Conservation (phyloP, 2,329 filamentous ascomycete species). For the Trichothecium sympodiale region DNA sequence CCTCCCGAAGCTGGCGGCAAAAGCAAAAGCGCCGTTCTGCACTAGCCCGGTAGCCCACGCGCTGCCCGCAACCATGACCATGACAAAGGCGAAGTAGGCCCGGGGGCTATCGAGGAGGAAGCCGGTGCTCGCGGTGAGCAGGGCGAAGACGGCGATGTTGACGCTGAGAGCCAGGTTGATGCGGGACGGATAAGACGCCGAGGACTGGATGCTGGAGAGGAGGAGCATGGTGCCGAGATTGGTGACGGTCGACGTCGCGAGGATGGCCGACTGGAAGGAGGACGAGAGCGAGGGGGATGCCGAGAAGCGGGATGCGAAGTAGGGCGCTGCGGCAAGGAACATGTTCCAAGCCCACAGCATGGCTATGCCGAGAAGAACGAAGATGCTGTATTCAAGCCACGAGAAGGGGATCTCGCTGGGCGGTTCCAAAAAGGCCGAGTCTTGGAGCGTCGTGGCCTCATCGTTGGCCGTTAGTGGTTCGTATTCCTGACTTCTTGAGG, state of each 20-base stretch:
- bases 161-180: slow-evolving; percentile 69
- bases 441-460: slow-evolving; percentile 14
- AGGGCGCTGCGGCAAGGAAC: slow-evolving; percentile 90
- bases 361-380: slow-evolving; percentile 73
- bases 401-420: slow-evolving; percentile 51
- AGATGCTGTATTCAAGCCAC: slow-evolving; percentile 77
- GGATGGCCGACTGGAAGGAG: slow-evolving; percentile 83
- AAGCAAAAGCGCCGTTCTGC: slow-evolving; percentile 92
- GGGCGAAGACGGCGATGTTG: slow-evolving; percentile 63
- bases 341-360: slow-evolving; percentile 99
- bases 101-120: slow-evolving; percentile 51
- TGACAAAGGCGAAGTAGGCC: slow-evolving; percentile 69
- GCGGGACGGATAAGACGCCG: slow-evolving; percentile 78
- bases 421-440: slow-evolving; percentile 11
- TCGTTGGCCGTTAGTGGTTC: slow-evolving; percentile 18
- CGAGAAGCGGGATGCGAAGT: slow-evolving; percentile 79
- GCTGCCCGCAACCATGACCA: slow-evolving; percentile 70
- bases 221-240: slow-evolving; percentile 68
- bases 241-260: slow-evolving; percentile 74
- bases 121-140: slow-evolving; percentile 72
- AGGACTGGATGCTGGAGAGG: slow-evolving; percentile 68
- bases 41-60: slow-evolving; percentile 74
- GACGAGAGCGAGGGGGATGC: slow-evolving; percentile 67
- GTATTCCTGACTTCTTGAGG: slow-evolving; percentile 16
- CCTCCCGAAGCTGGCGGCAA: slow-evolving; percentile 72